Conservation (phyloP, 768 basidiomycete genomes). For the Tylopilus rubrobrunneus region DNA sequence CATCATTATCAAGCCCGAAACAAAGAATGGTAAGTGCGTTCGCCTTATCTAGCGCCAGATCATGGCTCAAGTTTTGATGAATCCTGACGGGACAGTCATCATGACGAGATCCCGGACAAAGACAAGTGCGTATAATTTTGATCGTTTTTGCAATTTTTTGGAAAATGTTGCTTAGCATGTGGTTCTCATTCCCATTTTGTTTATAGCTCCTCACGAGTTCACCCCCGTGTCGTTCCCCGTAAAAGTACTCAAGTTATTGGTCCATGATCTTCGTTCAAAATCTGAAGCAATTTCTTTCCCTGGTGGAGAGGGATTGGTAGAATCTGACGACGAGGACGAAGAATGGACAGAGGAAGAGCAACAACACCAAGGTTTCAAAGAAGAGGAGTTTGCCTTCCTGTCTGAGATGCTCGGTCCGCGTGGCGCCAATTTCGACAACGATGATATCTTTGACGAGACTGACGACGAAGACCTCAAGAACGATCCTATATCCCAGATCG, state of each 20-base stretch:
- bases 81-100: conserved; percentile 59
- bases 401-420: conserved; percentile 79
- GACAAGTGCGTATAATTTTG: conserved; percentile 54
- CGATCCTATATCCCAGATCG: conserved; percentile 84
- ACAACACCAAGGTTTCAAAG: conserved; percentile 51
- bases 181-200: conserved; percentile 21
- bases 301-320: conserved; percentile 55
- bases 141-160: background rate
- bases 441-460: conserved; percentile 66
- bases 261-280: conserved; percentile 78
- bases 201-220: conserved; percentile 79
- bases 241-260: conserved; percentile 86
- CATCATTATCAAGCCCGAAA: conserved; percentile 77
- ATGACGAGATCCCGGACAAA: conserved; percentile 94
- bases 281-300: conserved; percentile 69
- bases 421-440: conserved; percentile 71
- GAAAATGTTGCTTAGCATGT: background rate
- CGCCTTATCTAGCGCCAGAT: conserved; percentile 6
- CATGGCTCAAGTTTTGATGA: background rate
- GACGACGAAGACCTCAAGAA: conserved; percentile 86
- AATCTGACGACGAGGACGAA: conserved; percentile 83
- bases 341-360: conserved; percentile 94
- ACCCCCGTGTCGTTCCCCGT: conserved; percentile 83
- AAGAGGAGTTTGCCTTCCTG: conserved; percentile 79
- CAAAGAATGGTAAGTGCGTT: conserved; percentile 66